phyloP scores from a whole-genome alignment of 1,284 basidiomycete species.

The Ustilago loliicola region DNA sequence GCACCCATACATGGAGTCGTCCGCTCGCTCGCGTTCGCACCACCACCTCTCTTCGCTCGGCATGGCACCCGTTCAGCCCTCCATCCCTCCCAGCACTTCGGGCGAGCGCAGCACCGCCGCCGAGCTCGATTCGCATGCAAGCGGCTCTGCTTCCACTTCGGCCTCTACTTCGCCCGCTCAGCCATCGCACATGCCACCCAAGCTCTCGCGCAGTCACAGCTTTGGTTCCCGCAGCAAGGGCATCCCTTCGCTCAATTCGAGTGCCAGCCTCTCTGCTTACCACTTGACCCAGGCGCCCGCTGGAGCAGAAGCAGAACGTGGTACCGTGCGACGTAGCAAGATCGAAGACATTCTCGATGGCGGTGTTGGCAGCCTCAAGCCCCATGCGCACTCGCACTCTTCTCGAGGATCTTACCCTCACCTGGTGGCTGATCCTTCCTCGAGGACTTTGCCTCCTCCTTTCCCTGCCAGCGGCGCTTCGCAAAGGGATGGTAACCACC shows the following conservation, averaged over 20 bases:
- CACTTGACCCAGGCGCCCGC: slow-evolving; percentile 43
- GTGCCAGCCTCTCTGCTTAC: slow-evolving; percentile 56
- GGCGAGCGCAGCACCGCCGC: slow-evolving; percentile 66
- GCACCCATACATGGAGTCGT: slow-evolving; percentile 63
- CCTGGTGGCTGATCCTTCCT: slow-evolving; percentile 51
- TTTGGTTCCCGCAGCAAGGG: slow-evolving; percentile 52
- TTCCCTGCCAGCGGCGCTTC: slow-evolving; percentile 40
- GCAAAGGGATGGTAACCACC: slow-evolving; percentile 45
- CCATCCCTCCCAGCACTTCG: slow-evolving; percentile 58
- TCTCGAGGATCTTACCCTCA: slow-evolving; percentile 40
- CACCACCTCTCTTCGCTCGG: slow-evolving; percentile 65
- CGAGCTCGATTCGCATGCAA: slow-evolving; percentile 40
- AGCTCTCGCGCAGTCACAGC: slow-evolving; percentile 54
- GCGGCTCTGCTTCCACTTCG: slow-evolving; percentile 50
- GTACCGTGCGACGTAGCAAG: slow-evolving; percentile 35
- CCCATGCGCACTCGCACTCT: slow-evolving; percentile 22
- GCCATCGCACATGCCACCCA: slow-evolving; percentile 43
- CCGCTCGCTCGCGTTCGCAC: slow-evolving; percentile 61
- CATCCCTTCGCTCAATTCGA: slow-evolving; percentile 48
- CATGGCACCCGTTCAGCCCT: slow-evolving; percentile 35
- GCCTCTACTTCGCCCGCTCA: slow-evolving; percentile 55
- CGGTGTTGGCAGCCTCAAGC: slow-evolving; percentile 45
- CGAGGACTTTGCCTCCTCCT: slow-evolving; percentile 55
- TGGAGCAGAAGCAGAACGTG: slow-evolving; percentile 24
- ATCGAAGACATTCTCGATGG: slow-evolving; percentile 58